Evolutionary conservation across 805 yeast species (phyloP).

Genomic region (Sugiyamaella qingdaonensis): DNA sequence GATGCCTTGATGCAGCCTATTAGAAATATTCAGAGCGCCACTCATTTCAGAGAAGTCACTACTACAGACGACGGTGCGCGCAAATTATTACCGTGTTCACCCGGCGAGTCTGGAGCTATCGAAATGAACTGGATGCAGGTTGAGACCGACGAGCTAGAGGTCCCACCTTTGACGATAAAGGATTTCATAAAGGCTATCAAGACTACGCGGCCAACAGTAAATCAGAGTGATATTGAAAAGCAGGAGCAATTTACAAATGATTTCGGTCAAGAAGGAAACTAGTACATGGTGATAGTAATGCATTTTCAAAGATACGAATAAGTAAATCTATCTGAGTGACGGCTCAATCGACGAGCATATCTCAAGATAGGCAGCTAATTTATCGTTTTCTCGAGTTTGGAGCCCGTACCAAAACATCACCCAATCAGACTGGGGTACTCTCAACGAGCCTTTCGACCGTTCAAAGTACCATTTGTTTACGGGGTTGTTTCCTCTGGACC

Average conservation of each 20-base stretch:
- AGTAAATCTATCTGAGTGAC: slow-evolving; percentile 34
- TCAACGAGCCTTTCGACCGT: slow-evolving; percentile 68
- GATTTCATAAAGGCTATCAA: slow-evolving; percentile 92
- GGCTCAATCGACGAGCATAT: slow-evolving; percentile 58
- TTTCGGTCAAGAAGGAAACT: slow-evolving; percentile 96
- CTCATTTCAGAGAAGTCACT: slow-evolving; percentile 69
- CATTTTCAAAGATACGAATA: not conserved
- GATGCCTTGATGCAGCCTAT: slow-evolving; percentile 99
- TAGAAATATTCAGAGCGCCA: slow-evolving; percentile 89
- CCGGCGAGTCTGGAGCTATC: slow-evolving; percentile 82
- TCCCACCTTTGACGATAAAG: slow-evolving; percentile 83
- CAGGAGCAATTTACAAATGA: slow-evolving; percentile 88
- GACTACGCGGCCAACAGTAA: slow-evolving; percentile 92
- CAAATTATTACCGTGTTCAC: slow-evolving; percentile 87
- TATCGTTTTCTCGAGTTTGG: slow-evolving; percentile 29
- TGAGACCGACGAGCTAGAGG: slow-evolving; percentile 80
- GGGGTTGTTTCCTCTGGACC: slow-evolving; percentile 81
- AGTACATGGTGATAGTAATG: slow-evolving; percentile 13
- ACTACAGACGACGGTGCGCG: slow-evolving; percentile 24
- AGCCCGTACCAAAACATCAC: slow-evolving; percentile 44
- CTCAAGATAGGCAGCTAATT: slow-evolving; percentile 45
- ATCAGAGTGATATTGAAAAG: slow-evolving; percentile 71
- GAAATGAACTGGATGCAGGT: slow-evolving; percentile 95
- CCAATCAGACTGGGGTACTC: slow-evolving; percentile 41
- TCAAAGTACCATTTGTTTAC: slow-evolving; percentile 98